phyloP scores from a whole-genome alignment of 2,329 filamentous ascomycete genomes.

The Hyphodiscus sp. region DNA sequence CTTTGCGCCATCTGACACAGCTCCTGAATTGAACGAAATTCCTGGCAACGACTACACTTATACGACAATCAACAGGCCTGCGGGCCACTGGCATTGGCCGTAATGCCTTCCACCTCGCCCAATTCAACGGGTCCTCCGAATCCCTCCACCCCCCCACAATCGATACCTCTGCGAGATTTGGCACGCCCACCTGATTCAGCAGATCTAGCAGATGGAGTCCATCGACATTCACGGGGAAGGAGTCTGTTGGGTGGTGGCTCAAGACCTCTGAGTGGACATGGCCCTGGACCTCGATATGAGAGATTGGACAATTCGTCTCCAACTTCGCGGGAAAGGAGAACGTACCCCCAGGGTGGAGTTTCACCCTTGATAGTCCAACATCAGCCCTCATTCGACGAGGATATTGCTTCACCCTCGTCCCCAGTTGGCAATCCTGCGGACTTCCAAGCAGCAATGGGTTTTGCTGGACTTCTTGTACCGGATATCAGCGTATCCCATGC shows the following conservation, averaged over 20 bases:
- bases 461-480: slow-evolving; percentile 29
- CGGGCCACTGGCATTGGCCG: slow-evolving; percentile 20
- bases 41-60: slow-evolving; percentile 3
- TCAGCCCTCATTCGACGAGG: slow-evolving; percentile 12
- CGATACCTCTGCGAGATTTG: slow-evolving; percentile 67
- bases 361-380: slow-evolving; percentile 9
- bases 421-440: slow-evolving; percentile 26
- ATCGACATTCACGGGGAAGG: slow-evolving; percentile 25
- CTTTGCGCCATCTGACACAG: neutral
- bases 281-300: slow-evolving; percentile 26
- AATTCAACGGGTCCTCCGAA: slow-evolving; percentile 36
- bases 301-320: slow-evolving; percentile 26
- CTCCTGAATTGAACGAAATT: neutral
- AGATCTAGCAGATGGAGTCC: slow-evolving; percentile 21
- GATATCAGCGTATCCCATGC: slow-evolving; percentile 27
- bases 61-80: slow-evolving; percentile 13
- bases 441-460: slow-evolving; percentile 29
- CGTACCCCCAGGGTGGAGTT: slow-evolving; percentile 2
- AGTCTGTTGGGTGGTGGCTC: slow-evolving; percentile 26
- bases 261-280: slow-evolving; percentile 21
- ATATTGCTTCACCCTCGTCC: slow-evolving; percentile 20
- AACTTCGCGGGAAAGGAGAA: slow-evolving; percentile 18
- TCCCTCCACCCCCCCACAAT: slow-evolving; percentile 44
- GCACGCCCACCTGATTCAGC: slow-evolving; percentile 28
- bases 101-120: slow-evolving; percentile 39